These are phyloP conservation scores for Pisolithus microcarpus DNA, from an alignment of 768 basidiomycete genomes.

Conservation along the genomic window DNA sequence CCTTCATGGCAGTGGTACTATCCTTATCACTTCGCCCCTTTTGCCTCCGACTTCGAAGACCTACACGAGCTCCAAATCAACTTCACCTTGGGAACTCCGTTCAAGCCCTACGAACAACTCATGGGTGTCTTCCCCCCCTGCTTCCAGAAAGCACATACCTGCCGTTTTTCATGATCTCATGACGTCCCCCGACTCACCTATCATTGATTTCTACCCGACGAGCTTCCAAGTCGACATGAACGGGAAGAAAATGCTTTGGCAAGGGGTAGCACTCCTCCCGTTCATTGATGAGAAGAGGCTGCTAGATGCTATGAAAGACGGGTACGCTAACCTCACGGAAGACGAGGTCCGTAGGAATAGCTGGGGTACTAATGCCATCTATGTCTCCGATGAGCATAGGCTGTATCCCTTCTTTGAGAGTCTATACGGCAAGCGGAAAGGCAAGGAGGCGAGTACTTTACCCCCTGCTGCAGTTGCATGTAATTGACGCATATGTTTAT, in stretches of 20 bases:
- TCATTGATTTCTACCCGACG: slow-evolving; percentile 91
- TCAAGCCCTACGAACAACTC: slow-evolving; percentile 94
- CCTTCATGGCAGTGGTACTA: slow-evolving; percentile 99
- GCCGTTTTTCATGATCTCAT: slow-evolving; percentile 80
- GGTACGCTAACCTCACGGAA: slow-evolving; percentile 60
- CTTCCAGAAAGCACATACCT: slow-evolving; percentile 85
- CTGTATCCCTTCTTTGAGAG: slow-evolving; percentile 84
- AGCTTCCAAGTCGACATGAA: slow-evolving; percentile 99
- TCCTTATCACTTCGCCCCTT: slow-evolving; percentile 97
- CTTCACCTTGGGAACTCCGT: slow-evolving; percentile 79
- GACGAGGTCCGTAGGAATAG: slow-evolving; percentile 80
- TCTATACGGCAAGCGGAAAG: slow-evolving; percentile 86
- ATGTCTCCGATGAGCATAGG: slow-evolving; percentile 76
- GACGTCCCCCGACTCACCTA: slow-evolving; percentile 80
- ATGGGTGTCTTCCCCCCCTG: slow-evolving; percentile 96
- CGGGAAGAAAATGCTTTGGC: slow-evolving; percentile 99
- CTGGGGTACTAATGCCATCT: slow-evolving; percentile 79
- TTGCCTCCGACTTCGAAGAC: slow-evolving; percentile 88
- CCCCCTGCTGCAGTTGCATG: slow-evolving; percentile 1
- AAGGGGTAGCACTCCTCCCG: slow-evolving; percentile 92
- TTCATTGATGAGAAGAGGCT: slow-evolving; percentile 88
- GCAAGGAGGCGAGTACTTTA: slow-evolving; percentile 49
- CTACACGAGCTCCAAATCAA: slow-evolving; percentile 70
- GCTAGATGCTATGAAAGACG: slow-evolving; percentile 71
- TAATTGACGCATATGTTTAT: slow-evolving; percentile 7